A percentile compares a stretch with the other conserved stretches of the same genome.
These are phyloP conservation scores for Syncephalis plumigaleata DNA, from an alignment of 371 early-diverging fungal species.

Conservation along the genomic window DNA sequence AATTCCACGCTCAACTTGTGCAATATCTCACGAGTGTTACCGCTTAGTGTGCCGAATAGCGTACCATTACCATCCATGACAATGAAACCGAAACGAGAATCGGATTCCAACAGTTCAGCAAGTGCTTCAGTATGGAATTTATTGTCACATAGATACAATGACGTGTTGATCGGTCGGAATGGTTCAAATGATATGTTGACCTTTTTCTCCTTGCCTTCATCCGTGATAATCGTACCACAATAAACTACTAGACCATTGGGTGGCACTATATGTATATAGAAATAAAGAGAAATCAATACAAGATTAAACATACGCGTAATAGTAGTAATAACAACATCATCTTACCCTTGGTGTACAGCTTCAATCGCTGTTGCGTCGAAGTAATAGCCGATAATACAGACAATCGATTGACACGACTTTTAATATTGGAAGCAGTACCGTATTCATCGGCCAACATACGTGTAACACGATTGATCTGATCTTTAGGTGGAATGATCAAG, in stretches of 20 bases:
- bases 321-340: too few species aligned
- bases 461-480: conserved; percentile 83
- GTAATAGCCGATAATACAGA: conserved; percentile 98
- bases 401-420: conserved; percentile 96
- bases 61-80: conserved; percentile 99
- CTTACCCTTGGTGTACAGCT: conserved; percentile 78
- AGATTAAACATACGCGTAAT: too few species aligned
- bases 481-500: conserved; percentile 93
- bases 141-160: conserved; percentile 99
- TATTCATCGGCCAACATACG: conserved; percentile 99
- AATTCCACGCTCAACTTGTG: conserved; percentile 93
- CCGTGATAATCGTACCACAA: conserved; percentile 95
- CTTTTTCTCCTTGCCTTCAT: conserved; percentile 99
- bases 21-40: conserved; percentile 93
- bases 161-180: conserved; percentile 99
- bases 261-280: conserved; percentile 38
- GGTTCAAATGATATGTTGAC: conserved; percentile 99
- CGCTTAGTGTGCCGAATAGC: conserved; percentile 94
- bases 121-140: conserved; percentile 98
- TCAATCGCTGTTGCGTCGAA: conserved; percentile 96
- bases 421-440: conserved; percentile 99
- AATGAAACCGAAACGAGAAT: conserved; percentile 98
- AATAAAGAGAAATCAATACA: too few species aligned
- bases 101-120: conserved; percentile 84
- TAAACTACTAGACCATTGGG: conserved; percentile 88